Evolutionary conservation across 768 basidiomycete genomes (phyloP).

Genomic region (Psilocybe cubensis): DNA sequence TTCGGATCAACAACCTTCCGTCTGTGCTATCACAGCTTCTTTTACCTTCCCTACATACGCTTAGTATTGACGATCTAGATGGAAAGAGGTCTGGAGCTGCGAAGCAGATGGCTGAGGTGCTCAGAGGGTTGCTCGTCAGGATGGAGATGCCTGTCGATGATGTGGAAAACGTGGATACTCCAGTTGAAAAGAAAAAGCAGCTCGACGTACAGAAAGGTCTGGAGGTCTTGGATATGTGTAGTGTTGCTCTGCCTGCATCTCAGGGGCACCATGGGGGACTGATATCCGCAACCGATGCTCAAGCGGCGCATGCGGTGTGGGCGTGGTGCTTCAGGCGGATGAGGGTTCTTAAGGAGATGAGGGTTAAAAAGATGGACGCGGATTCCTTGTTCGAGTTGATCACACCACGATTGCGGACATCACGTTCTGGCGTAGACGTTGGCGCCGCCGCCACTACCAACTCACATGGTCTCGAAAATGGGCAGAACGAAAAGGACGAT

Average conservation of each 20-base stretch:
- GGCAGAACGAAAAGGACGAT: not conserved
- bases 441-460: not conserved
- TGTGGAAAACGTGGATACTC: not conserved
- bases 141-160: slow-evolving; percentile 28
- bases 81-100: slow-evolving; percentile 31
- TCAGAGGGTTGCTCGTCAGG: slow-evolving; percentile 33
- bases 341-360: slow-evolving; percentile 27
- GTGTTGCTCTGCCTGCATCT: slow-evolving; percentile 15
- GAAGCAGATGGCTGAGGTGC: slow-evolving; percentile 27
- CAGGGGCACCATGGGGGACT: not conserved
- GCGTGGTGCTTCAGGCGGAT: slow-evolving; percentile 34
- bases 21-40: slow-evolving; percentile 32
- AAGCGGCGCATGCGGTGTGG: slow-evolving; percentile 24
- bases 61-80: slow-evolving; percentile 39
- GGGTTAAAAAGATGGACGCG: slow-evolving; percentile 23
- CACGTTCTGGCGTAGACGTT: not conserved
- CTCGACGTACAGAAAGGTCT: slow-evolving; percentile 17
- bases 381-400: slow-evolving; percentile 21
- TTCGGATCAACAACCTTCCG: slow-evolving; percentile 38
- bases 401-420: slow-evolving; percentile 5
- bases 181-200: slow-evolving; percentile 4
- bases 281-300: not conserved
- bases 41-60: slow-evolving; percentile 29
- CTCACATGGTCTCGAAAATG: not conserved
- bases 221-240: slow-evolving; percentile 29